These are phyloP conservation scores for Lachnellula hyalina DNA, from an alignment of 2,329 filamentous ascomycete genomes.

Conservation along the genomic window DNA sequence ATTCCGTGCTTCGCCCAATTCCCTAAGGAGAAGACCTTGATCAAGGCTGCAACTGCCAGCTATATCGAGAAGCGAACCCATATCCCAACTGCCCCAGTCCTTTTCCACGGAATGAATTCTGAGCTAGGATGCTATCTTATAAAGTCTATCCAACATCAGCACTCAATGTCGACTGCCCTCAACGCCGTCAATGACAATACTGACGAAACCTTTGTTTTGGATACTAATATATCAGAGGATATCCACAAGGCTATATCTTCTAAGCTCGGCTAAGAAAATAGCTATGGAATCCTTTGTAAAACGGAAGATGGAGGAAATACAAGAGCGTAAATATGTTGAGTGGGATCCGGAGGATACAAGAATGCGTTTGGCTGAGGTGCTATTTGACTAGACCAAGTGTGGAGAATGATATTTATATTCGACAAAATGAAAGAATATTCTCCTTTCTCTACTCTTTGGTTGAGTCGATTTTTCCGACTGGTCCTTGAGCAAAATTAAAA, in stretches of 20 bases:
- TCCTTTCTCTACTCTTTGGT: neutral
- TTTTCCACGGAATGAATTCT: slow-evolving; percentile 8
- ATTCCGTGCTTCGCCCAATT: slow-evolving; percentile 5
- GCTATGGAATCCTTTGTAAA: slow-evolving; percentile 30
- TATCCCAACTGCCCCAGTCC: slow-evolving; percentile 7
- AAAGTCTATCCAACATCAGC: slow-evolving; percentile 26
- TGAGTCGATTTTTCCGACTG: too few relatives aligned
- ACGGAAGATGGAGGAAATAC: slow-evolving; percentile 29
- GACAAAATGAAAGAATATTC: neutral
- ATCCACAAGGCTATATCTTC: slow-evolving; percentile 23
- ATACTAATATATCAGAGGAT: slow-evolving; percentile 20
- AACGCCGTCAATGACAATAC: slow-evolving; percentile 27
- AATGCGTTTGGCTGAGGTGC: neutral
- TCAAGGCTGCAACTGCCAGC: slow-evolving; percentile 6
- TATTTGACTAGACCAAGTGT: slow-evolving; percentile 6
- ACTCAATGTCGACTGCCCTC: slow-evolving; percentile 28
- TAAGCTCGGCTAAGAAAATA: slow-evolving; percentile 24
- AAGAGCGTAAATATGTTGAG: slow-evolving; percentile 8
- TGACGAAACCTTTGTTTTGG: slow-evolving; percentile 26
- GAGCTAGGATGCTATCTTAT: slow-evolving; percentile 11
- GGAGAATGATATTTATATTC: neutral
- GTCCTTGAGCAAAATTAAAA: too few relatives aligned
- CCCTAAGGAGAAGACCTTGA: slow-evolving; percentile 9
- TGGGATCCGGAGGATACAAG: slow-evolving; percentile 6
- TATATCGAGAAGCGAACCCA: slow-evolving; percentile 7